Evolutionary conservation across 2,329 filamentous ascomycete species (phyloP).

Genomic region (Chalara sp.): DNA sequence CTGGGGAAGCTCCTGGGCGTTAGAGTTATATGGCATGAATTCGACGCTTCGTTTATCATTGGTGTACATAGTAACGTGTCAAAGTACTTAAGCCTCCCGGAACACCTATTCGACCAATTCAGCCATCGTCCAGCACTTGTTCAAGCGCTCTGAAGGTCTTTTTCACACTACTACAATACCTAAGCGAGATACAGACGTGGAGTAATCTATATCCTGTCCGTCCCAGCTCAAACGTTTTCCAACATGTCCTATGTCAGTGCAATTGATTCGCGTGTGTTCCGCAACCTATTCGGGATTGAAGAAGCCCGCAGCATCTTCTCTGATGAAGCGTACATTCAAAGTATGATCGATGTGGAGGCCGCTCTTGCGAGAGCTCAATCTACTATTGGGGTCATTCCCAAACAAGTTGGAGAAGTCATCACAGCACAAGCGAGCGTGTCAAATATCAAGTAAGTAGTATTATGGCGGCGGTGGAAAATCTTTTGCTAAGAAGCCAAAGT

Average conservation of each 20-base stretch:
- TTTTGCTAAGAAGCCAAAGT: not conserved
- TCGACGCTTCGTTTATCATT: too few species aligned
- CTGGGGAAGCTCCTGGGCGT: too few species aligned
- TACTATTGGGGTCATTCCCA: conserved; percentile 38
- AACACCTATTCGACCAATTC: too few species aligned
- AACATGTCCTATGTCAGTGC: conserved; percentile 15
- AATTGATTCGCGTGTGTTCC: conserved; percentile 43
- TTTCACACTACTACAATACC: too few species aligned
- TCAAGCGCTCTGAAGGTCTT: too few species aligned
- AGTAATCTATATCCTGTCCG: too few species aligned
- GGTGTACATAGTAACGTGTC: too few species aligned
- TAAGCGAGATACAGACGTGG: too few species aligned
- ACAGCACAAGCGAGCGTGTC: conserved; percentile 25
- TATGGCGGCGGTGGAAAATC: not conserved
- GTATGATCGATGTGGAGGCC: conserved; percentile 43
- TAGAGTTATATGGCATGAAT: too few species aligned
- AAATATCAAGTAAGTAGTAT: conserved; percentile 27
- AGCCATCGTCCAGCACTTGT: too few species aligned
- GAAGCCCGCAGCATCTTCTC: conserved; percentile 35
- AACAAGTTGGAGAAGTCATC: conserved; percentile 28
- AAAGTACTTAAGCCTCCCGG: too few species aligned
- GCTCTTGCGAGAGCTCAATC: conserved; percentile 45
- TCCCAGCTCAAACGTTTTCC: conserved; percentile 9
- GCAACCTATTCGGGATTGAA: conserved; percentile 43
- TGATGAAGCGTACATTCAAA: conserved; percentile 40